phyloP scores from a whole-genome alignment of 1,284 basidiomycete genomes.

The Tetrapyrgos nigripes region DNA sequence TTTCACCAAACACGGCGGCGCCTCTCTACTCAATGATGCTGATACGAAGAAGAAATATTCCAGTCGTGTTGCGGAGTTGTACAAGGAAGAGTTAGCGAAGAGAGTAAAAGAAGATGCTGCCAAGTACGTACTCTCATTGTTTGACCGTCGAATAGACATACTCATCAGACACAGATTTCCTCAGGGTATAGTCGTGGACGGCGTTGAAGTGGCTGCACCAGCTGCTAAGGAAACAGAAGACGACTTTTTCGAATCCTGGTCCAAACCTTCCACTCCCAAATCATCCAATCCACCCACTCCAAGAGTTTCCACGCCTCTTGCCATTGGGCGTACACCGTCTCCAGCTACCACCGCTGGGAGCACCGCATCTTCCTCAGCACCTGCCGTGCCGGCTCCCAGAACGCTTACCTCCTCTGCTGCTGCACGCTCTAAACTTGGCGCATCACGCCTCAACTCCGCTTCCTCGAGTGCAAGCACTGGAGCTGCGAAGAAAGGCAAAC shows the following conservation, averaged over 20 bases:
- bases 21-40: slow-evolving; percentile 71
- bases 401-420: slow-evolving; percentile 70
- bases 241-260: slow-evolving; percentile 98
- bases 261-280: slow-evolving; percentile 77
- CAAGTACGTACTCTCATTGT: slow-evolving; percentile 52
- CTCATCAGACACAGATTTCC: slow-evolving; percentile 62
- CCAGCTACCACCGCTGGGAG: slow-evolving; percentile 41
- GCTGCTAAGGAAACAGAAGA: slow-evolving; percentile 63
- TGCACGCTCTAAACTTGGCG: slow-evolving; percentile 51
- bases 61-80: slow-evolving; percentile 82
- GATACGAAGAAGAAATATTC: slow-evolving; percentile 94
- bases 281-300: slow-evolving; percentile 57
- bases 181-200: slow-evolving; percentile 80
- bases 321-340: slow-evolving; percentile 58
- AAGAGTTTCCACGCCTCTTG: slow-evolving; percentile 56
- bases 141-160: background rate
- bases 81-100: slow-evolving; percentile 91
- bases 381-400: slow-evolving; percentile 52
- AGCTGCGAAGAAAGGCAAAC: slow-evolving; percentile 68
- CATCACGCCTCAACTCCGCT: slow-evolving; percentile 62
- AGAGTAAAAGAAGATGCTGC: slow-evolving; percentile 84
- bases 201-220: slow-evolving; percentile 56
- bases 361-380: slow-evolving; percentile 30
- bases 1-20: slow-evolving; percentile 87
- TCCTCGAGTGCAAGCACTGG: slow-evolving; percentile 40